Evolutionary conservation across 2,329 filamentous ascomycete species (phyloP).

Genomic region (Aspergillus cejpii): DNA sequence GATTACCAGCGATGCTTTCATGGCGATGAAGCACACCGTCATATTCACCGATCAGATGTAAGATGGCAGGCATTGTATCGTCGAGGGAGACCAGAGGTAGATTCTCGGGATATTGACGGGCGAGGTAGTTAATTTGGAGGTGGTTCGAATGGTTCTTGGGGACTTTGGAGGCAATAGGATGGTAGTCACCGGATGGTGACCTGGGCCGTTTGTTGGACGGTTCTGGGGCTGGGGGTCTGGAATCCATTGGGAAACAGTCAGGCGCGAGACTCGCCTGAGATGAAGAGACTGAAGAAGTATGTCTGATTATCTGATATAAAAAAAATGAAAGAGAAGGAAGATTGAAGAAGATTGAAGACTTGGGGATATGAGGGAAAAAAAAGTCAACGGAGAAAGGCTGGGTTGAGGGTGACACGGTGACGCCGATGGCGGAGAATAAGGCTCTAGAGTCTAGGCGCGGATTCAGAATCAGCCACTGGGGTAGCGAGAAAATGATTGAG

Average conservation of each 20-base stretch:
- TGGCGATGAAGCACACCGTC: conserved; percentile 78
- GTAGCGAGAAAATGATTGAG: conserved; percentile 9
- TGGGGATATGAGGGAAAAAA: conserved; percentile 1
- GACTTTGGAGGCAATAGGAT: conserved; percentile 43
- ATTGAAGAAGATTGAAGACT: background rate
- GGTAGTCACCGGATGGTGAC: conserved; percentile 39
- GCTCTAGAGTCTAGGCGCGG: conserved; percentile 20
- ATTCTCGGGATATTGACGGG: conserved; percentile 55
- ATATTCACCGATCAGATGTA: conserved; percentile 69
- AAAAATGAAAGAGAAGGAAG: conserved; percentile 3
- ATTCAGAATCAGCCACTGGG: conserved; percentile 15
- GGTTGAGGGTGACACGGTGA: conserved; percentile 14
- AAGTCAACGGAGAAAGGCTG: conserved; percentile 17
- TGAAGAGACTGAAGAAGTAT: too few relatives aligned
- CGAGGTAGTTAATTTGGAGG: conserved; percentile 62
- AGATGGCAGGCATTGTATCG: conserved; percentile 66
- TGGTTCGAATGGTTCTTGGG: conserved; percentile 52
- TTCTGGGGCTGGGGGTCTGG: conserved; percentile 29
- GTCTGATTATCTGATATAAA: too few relatives aligned
- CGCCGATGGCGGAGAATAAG: conserved; percentile 21
- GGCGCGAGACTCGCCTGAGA: background rate
- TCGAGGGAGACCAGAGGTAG: conserved; percentile 57
- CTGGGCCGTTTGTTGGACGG: conserved; percentile 42
- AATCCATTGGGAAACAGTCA: conserved; percentile 27
- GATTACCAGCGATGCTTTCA: conserved; percentile 77